Conservation (phyloP, 768 basidiomycete genomes). For the Tulasnella sp. region DNA sequence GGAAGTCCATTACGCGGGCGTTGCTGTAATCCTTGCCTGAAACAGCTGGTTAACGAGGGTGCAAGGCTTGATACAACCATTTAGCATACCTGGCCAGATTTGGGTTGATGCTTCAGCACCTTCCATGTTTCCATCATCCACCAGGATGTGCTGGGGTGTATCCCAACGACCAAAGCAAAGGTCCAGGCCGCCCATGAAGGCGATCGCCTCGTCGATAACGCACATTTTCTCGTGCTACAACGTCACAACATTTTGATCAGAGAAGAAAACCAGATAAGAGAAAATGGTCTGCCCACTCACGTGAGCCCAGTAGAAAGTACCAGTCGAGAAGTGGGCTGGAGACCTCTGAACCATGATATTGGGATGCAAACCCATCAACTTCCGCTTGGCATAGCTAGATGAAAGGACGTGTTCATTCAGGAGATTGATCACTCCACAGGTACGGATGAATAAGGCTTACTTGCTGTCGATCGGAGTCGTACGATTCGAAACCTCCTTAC, state of each 20-base stretch:
- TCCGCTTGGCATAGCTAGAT: conserved; percentile 78
- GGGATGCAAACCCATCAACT: conserved; percentile 70
- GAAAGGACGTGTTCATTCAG: background rate
- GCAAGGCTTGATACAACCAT: conserved; percentile 30
- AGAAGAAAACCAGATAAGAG: background rate
- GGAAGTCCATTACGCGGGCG: conserved; percentile 80
- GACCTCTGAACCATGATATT: conserved; percentile 97
- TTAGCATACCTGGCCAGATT: conserved; percentile 79
- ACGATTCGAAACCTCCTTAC: conserved; percentile 91
- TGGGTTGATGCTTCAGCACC: conserved; percentile 54
- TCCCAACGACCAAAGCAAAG: conserved; percentile 98
- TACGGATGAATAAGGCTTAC: conserved; percentile 43
- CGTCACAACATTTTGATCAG: background rate
- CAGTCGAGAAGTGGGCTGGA: conserved; percentile 95
- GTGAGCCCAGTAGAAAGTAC: conserved; percentile 98
- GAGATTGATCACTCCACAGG: background rate
- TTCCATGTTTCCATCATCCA: conserved; percentile 67
- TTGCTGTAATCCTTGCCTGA: conserved; percentile 94
- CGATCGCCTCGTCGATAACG: conserved; percentile 94
- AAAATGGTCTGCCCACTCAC: conserved; percentile 46
- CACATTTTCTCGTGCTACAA: conserved; percentile 93
- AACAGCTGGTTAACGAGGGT: background rate
- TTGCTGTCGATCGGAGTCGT: conserved; percentile 94
- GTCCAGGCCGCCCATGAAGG: conserved; percentile 97
- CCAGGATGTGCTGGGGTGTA: conserved; percentile 85